A percentile compares a stretch with the other conserved stretches of the same genome.
phyloP scores from a whole-genome alignment of 257 asterid genomes.

The Scutellaria baicalensis region DNA sequence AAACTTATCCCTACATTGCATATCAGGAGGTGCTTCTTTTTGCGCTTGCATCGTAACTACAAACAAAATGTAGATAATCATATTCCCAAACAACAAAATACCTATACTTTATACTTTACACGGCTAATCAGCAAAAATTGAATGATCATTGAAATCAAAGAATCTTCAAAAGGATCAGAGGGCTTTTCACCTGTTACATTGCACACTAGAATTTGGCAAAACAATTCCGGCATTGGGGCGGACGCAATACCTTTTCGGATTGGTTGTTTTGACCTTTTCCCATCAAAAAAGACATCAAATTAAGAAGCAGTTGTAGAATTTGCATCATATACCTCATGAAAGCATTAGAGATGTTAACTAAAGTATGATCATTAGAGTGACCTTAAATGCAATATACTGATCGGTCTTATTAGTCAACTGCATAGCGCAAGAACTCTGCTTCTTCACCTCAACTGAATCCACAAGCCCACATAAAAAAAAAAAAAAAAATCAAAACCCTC shows the following conservation, averaged over 20 bases:
- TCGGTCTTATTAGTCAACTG: conserved; percentile 79
- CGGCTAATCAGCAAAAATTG: background rate
- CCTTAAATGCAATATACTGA: conserved; percentile 81
- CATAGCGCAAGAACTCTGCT: conserved; percentile 73
- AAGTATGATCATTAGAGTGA: conserved; percentile 7
- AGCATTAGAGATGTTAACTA: background rate
- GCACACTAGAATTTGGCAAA: conserved; percentile 58
- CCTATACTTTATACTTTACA: background rate
- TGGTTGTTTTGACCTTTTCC: conserved; percentile 78
- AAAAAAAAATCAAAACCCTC: background rate
- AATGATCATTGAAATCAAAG: background rate
- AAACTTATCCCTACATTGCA: conserved; percentile 89
- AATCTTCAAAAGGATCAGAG: background rate
- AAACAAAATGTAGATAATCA: background rate
- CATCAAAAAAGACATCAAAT: background rate
- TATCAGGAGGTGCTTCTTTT: conserved; percentile 69
- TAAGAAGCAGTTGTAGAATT: background rate
- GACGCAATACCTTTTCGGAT: conserved; percentile 74
- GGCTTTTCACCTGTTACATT: conserved; percentile 57
- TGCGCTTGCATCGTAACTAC: conserved; percentile 83
- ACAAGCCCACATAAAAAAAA: conserved; percentile 20
- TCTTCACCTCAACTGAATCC: conserved; percentile 70
- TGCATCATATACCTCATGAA: background rate
- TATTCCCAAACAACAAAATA: background rate
- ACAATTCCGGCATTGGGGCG: conserved; percentile 86